Percentiles rank a stretch among this genome's conserved stretches.
Evolutionary conservation across 345 rosid species (phyloP).

Genomic region (Rhizophora mangle): DNA sequence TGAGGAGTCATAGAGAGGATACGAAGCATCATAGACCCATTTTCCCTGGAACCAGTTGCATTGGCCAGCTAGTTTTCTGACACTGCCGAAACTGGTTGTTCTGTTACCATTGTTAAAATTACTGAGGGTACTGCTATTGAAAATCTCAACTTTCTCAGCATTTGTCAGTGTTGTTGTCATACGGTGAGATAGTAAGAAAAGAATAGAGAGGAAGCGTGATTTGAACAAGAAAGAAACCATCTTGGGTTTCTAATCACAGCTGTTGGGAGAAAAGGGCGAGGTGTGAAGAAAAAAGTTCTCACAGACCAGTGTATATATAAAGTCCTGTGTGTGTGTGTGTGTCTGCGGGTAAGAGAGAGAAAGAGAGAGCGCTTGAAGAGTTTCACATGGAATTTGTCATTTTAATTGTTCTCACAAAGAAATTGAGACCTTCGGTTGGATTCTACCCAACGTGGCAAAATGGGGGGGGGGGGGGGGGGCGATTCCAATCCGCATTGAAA

Average conservation of each 20-base stretch:
- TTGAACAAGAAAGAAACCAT: conserved; percentile 34
- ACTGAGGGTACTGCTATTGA: neutral
- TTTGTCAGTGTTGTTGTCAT: neutral
- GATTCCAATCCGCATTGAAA: conserved; percentile 26
- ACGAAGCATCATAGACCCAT: conserved; percentile 54
- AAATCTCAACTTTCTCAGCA: conserved; percentile 16
- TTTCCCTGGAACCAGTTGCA: conserved; percentile 54
- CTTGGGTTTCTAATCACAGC: conserved; percentile 21
- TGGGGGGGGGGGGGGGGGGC: conserved; percentile 20
- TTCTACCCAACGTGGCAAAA: conserved; percentile 17
- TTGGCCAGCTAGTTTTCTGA: conserved; percentile 27
- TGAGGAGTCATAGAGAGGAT: conserved; percentile 46
- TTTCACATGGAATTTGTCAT: conserved; percentile 28
- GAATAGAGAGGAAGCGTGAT: conserved; percentile 18
- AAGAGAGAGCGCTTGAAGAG: neutral
- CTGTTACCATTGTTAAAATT: neutral
- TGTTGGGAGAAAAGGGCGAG: conserved; percentile 13
- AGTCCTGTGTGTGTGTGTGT: neutral
- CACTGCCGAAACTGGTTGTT: neutral
- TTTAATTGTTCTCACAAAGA: neutral
- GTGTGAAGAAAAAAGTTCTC: conserved; percentile 24
- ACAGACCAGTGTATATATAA: conserved; percentile 21
- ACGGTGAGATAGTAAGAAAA: conserved; percentile 1
- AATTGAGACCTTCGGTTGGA: conserved; percentile 13
- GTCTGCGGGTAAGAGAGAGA: neutral